Evolutionary conservation across 2,329 filamentous ascomycete genomes (phyloP).

Genomic region (Monilinia polystroma): DNA sequence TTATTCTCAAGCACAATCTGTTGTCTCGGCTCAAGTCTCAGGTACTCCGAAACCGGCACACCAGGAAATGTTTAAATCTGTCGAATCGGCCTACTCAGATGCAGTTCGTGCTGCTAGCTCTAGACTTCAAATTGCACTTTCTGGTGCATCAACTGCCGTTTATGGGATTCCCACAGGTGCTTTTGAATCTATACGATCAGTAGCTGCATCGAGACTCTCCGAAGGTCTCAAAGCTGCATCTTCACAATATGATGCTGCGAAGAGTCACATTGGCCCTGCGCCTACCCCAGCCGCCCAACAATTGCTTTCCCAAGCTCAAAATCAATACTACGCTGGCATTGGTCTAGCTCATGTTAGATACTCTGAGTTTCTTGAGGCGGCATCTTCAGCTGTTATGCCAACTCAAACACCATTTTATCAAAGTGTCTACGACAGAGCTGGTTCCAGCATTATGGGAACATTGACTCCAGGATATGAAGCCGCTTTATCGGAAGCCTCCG

Average conservation of each 20-base stretch:
- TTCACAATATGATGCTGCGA: constrained; percentile 67
- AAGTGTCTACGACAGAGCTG: constrained; percentile 35
- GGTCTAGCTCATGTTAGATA: constrained; percentile 78
- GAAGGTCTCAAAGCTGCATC: constrained; percentile 71
- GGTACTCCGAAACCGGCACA: constrained; percentile 69
- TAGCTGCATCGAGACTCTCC: constrained; percentile 67
- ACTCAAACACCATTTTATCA: constrained; percentile 53
- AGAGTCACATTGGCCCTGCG: constrained; percentile 61
- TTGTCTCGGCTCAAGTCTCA: constrained; percentile 64
- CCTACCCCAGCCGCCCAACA: constrained; percentile 51
- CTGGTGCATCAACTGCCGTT: constrained; percentile 50
- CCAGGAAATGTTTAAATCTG: constrained; percentile 66
- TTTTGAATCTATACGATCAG: constrained; percentile 59
- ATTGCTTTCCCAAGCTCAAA: constrained; percentile 60
- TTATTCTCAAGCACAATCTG: constrained; percentile 66
- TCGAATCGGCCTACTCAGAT: constrained; percentile 66
- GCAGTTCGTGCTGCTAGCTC: constrained; percentile 62
- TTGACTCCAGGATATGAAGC: constrained; percentile 31
- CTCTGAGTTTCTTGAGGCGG: constrained; percentile 69
- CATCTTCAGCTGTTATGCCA: constrained; percentile 66
- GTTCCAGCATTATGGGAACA: constrained; percentile 32
- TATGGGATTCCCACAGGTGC: constrained; percentile 54
- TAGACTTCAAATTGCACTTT: constrained; percentile 38
- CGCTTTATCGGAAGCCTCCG: constrained; percentile 31
- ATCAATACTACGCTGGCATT: constrained; percentile 74